phyloP scores from a whole-genome alignment of 2,329 filamentous ascomycete species.

The Fusarium palustre region DNA sequence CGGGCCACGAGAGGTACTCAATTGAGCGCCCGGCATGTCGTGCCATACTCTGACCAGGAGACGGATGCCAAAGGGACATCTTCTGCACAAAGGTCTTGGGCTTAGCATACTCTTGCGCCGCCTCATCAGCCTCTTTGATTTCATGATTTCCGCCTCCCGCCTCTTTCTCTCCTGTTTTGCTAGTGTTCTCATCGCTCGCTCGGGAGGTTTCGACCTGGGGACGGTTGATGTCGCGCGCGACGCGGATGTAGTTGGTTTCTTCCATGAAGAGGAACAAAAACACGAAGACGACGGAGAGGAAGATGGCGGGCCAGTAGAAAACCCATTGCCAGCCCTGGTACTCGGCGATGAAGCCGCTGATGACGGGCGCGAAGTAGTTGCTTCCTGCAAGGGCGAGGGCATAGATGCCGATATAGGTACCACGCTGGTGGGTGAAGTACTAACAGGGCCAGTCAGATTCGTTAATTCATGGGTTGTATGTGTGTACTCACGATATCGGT shows the following conservation, averaged over 20 bases:
- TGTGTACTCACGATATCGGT: constrained; percentile 52
- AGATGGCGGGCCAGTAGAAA: constrained; percentile 58
- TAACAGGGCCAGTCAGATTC: not conserved
- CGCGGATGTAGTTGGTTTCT: constrained; percentile 66
- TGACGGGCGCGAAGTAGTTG: constrained; percentile 59
- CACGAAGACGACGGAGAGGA: constrained; percentile 51
- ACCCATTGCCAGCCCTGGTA: constrained; percentile 57
- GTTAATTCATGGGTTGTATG: accelerated
- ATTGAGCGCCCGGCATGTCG: constrained; percentile 53
- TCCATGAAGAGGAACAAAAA: constrained; percentile 68
- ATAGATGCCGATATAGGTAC: constrained; percentile 58
- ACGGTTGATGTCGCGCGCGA: not conserved
- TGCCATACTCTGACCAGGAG: constrained; percentile 49
- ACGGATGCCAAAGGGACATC: constrained; percentile 56
- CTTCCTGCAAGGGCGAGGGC: constrained; percentile 55
- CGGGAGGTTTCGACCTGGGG: not conserved
- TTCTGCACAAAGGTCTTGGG: constrained; percentile 58
- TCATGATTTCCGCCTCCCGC: constrained; percentile 3
- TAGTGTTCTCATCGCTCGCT: constrained; percentile 16
- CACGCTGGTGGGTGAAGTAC: constrained; percentile 57
- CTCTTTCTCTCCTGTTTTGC: not conserved
- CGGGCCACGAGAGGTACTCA: constrained; percentile 55
- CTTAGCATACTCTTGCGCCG: not conserved
- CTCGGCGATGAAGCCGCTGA: constrained; percentile 59
- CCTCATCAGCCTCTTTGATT: constrained; percentile 16